phyloP scores from a whole-genome alignment of 2,329 filamentous ascomycete species.

The Plenodomus lindquistii region DNA sequence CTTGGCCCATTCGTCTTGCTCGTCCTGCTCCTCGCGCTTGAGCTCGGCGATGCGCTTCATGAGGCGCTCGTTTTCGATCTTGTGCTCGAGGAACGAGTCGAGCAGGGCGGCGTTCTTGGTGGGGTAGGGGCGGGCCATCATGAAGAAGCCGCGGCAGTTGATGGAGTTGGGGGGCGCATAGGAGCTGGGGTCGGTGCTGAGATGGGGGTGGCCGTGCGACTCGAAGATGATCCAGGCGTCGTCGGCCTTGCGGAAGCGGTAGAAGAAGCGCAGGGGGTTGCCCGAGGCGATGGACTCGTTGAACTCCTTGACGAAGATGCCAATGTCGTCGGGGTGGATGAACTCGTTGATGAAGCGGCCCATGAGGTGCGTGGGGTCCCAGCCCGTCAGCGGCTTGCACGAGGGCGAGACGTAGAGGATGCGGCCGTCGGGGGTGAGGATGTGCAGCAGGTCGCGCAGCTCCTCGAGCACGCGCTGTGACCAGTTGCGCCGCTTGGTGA shows the following conservation, averaged over 20 bases:
- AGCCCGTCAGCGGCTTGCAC: constrained; percentile 74
- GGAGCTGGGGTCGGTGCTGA: constrained; percentile 69
- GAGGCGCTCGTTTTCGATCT: constrained; percentile 91
- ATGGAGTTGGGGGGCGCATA: constrained; percentile 62
- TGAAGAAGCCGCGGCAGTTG: constrained; percentile 87
- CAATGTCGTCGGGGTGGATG: constrained; percentile 83
- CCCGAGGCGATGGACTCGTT: constrained; percentile 85
- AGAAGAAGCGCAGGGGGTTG: constrained; percentile 81
- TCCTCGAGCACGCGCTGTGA: constrained; percentile 87
- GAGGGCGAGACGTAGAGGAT: constrained; percentile 87
- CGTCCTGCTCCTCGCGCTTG: constrained; percentile 81
- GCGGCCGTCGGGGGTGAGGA: constrained; percentile 81
- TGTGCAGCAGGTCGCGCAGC: constrained; percentile 84
- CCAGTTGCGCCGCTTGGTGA: constrained; percentile 75
- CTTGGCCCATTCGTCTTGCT: constrained; percentile 67
- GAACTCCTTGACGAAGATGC: constrained; percentile 82
- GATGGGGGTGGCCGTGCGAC: constrained; percentile 88
- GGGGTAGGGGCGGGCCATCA: constrained; percentile 89
- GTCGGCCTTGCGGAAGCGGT: constrained; percentile 77
- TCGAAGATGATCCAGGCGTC: constrained; percentile 80
- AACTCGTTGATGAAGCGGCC: constrained; percentile 79
- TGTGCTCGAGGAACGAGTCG: constrained; percentile 94
- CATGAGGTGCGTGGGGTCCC: constrained; percentile 69
- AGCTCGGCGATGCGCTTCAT: constrained; percentile 83
- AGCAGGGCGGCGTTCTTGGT: constrained; percentile 83